Conservation (phyloP, 164 flowering plant genomes). For the Magnolia kwangsiensis region DNA sequence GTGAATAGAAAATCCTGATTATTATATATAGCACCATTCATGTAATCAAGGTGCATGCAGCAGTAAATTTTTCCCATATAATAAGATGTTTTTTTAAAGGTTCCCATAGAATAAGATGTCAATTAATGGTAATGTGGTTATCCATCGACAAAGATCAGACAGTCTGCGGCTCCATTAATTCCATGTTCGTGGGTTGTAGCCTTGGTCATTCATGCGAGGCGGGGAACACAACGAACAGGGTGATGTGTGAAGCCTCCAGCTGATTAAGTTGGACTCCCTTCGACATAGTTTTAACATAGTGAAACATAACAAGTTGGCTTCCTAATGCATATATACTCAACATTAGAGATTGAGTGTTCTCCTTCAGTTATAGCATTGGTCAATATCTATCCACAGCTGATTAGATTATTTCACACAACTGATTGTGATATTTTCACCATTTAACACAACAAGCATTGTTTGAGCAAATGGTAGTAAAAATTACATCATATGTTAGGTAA, state of each 20-base stretch:
- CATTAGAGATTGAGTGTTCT: too few species aligned
- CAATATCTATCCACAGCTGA: too few species aligned
- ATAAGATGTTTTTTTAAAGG: background rate
- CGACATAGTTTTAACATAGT: too few species aligned
- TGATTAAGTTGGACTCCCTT: background rate
- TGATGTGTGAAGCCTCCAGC: background rate
- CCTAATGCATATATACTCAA: background rate
- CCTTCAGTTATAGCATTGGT: too few species aligned
- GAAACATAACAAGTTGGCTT: background rate
- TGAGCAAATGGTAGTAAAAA: too few species aligned
- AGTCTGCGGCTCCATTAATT: background rate
- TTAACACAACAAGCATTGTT: too few species aligned
- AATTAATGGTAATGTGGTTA: background rate
- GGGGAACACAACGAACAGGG: background rate
- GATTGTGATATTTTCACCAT: too few species aligned
- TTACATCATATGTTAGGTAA: too few species aligned
- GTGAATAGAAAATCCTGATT: background rate
- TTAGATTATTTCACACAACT: too few species aligned
- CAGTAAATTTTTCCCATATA: background rate
- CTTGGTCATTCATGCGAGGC: background rate
- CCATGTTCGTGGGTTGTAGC: background rate
- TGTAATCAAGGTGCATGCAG: background rate
- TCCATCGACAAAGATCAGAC: background rate
- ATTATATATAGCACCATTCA: background rate
- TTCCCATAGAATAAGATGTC: background rate